Evolutionary conservation across 106 monocot genomes (phyloP).

Genomic region (Cymbidium sinense): DNA sequence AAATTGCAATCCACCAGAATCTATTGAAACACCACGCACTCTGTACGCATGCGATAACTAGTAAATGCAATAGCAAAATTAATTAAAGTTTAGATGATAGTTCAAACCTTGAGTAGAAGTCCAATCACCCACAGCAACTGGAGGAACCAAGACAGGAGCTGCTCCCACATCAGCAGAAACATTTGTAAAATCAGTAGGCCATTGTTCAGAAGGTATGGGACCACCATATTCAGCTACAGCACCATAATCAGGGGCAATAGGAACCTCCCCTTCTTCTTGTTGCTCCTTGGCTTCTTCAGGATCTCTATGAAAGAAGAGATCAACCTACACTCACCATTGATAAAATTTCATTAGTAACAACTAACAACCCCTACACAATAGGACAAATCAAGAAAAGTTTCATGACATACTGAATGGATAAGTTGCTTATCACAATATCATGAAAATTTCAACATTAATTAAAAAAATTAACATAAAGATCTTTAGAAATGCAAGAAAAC

Average conservation of each 20-base stretch:
- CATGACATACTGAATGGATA: no score
- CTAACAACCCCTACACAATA: no score
- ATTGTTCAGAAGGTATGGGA: conserved; percentile 16
- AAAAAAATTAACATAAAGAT: no score
- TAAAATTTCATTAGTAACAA: neutral
- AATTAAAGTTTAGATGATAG: neutral
- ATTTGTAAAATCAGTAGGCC: conserved; percentile 16
- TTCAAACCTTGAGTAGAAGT: conserved; percentile 19
- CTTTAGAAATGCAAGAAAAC: neutral
- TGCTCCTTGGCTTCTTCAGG: conserved; percentile 80
- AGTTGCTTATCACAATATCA: no score
- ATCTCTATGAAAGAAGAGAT: conserved; percentile 80
- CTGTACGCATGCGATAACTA: no score
- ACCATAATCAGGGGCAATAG: conserved; percentile 42
- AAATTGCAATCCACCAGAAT: no score
- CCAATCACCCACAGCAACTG: conserved; percentile 26
- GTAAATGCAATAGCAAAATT: no score
- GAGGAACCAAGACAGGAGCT: conserved; percentile 11
- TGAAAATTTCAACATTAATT: no score
- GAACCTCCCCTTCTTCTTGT: conserved; percentile 52
- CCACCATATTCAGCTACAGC: conserved; percentile 33
- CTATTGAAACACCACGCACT: no score
- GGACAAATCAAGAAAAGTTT: no score
- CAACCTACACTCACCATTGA: conserved; percentile 39
- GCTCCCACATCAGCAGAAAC: conserved; percentile 8